Evolutionary conservation across 129 eudicot genomes (phyloP).

Genomic region (Tagetes patula): DNA sequence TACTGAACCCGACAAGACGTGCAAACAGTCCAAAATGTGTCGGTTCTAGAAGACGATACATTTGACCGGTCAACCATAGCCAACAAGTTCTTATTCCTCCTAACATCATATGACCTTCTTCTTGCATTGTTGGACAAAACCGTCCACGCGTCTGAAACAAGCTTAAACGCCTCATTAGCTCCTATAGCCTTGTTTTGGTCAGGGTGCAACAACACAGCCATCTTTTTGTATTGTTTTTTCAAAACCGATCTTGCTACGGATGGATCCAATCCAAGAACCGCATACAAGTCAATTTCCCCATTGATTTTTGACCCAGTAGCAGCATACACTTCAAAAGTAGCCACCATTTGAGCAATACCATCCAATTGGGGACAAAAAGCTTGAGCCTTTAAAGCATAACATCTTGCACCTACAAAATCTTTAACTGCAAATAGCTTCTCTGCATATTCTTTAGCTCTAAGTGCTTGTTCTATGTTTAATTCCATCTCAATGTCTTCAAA

Average conservation of each 20-base stretch:
- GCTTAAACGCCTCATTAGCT: slow-evolving; percentile 83
- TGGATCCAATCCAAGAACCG: slow-evolving; percentile 74
- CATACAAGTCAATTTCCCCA: slow-evolving; percentile 77
- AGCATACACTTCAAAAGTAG: slow-evolving; percentile 65
- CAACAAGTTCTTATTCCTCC: slow-evolving; percentile 50
- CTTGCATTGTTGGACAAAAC: slow-evolving; percentile 65
- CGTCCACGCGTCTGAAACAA: slow-evolving; percentile 87
- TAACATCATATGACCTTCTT: slow-evolving; percentile 63
- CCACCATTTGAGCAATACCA: slow-evolving; percentile 85
- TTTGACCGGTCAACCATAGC: slow-evolving; percentile 32
- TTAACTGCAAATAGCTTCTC: slow-evolving; percentile 65
- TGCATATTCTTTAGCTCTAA: slow-evolving; percentile 65
- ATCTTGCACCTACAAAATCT: slow-evolving; percentile 60
- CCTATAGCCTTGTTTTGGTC: slow-evolving; percentile 81
- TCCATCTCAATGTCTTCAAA: slow-evolving; percentile 48
- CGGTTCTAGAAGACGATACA: slow-evolving; percentile 42
- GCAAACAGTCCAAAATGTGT: slow-evolving; percentile 94
- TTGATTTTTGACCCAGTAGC: slow-evolving; percentile 57
- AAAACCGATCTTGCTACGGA: slow-evolving; percentile 51
- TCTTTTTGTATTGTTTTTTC: slow-evolving; percentile 74
- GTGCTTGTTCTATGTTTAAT: slow-evolving; percentile 65
- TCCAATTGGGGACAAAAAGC: slow-evolving; percentile 71
- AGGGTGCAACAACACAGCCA: slow-evolving; percentile 78
- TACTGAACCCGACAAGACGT: slow-evolving; percentile 94
- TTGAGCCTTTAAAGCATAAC: slow-evolving; percentile 75